These are phyloP conservation scores for Suhomyces terraborum DNA, from an alignment of 1,139 yeast species.

Conservation along the genomic window DNA sequence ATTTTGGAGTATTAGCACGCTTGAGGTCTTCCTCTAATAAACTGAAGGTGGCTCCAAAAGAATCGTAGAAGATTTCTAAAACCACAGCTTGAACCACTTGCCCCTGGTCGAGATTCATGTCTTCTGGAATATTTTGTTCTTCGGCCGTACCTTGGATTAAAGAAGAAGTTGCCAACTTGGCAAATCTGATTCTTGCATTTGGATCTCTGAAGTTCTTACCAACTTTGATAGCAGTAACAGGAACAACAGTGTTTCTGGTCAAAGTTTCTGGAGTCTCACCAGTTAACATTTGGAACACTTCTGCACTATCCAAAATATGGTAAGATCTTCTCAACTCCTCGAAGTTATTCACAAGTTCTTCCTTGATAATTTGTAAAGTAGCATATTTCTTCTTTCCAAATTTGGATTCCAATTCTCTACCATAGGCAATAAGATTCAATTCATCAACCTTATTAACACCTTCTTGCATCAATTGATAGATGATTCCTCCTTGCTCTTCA, in stretches of 20 bases:
- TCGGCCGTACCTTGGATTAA: constrained; percentile 76
- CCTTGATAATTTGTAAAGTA: constrained; percentile 82
- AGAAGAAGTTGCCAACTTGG: constrained; percentile 69
- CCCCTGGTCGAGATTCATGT: constrained; percentile 54
- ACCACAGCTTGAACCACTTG: constrained; percentile 88
- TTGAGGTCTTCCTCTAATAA: constrained; percentile 66
- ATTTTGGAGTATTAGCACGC: constrained; percentile 53
- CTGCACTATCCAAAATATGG: constrained; percentile 65
- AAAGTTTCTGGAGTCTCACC: constrained; percentile 79
- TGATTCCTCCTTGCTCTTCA: constrained; percentile 80
- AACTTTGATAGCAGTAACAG: constrained; percentile 66
- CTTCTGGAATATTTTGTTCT: constrained; percentile 63
- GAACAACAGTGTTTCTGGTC: constrained; percentile 70
- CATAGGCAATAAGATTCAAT: constrained; percentile 86
- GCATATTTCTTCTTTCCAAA: constrained; percentile 79
- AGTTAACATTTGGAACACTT: constrained; percentile 85
- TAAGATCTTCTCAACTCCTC: constrained; percentile 80
- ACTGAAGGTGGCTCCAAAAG: constrained; percentile 74
- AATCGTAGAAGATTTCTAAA: constrained; percentile 65
- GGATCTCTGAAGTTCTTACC: constrained; percentile 48
- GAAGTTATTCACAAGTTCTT: constrained; percentile 83
- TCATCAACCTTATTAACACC: constrained; percentile 87
- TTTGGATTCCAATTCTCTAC: constrained; percentile 82
- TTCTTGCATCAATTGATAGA: constrained; percentile 76
- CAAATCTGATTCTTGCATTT: constrained; percentile 39